phyloP scores from a whole-genome alignment of 345 rosid species.

The Brassica carinata region DNA sequence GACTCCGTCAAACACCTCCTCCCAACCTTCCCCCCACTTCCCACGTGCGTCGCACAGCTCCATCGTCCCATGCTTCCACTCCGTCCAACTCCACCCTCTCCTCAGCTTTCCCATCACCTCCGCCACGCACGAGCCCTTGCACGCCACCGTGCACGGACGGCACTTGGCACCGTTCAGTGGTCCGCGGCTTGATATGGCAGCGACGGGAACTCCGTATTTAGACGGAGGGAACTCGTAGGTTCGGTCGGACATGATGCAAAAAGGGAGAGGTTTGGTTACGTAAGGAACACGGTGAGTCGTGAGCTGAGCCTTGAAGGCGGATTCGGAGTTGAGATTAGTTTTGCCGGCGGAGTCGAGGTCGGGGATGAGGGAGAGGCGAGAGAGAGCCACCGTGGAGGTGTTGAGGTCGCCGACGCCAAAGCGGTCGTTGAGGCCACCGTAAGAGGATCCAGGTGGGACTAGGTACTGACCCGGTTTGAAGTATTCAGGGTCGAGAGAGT shows the following conservation, averaged over 20 bases:
- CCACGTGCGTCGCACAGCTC: conserved; percentile 72
- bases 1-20: conserved; percentile 53
- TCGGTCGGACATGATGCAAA: conserved; percentile 78
- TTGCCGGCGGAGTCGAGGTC: conserved; percentile 60
- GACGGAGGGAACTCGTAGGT: conserved; percentile 65
- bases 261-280: conserved; percentile 55
- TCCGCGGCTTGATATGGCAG: conserved; percentile 66
- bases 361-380: conserved; percentile 82
- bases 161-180: conserved; percentile 96
- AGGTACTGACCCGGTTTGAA: conserved; percentile 63
- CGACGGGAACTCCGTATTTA: conserved; percentile 78
- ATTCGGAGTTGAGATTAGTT: conserved; percentile 73
- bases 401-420: conserved; percentile 79
- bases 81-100: conserved; percentile 85
- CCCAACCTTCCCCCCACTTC: conserved; percentile 77
- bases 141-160: conserved; percentile 54
- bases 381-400: conserved; percentile 67
- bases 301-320: conserved; percentile 79
- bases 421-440: conserved; percentile 92
- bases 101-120: conserved; percentile 54
- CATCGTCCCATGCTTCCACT: conserved; percentile 63
- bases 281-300: not conserved
- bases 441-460: conserved; percentile 85
- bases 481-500: conserved; percentile 56
- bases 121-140: conserved; percentile 43